Conservation (phyloP, 2,329 filamentous ascomycete genomes). For the Apiospora arundinis region DNA sequence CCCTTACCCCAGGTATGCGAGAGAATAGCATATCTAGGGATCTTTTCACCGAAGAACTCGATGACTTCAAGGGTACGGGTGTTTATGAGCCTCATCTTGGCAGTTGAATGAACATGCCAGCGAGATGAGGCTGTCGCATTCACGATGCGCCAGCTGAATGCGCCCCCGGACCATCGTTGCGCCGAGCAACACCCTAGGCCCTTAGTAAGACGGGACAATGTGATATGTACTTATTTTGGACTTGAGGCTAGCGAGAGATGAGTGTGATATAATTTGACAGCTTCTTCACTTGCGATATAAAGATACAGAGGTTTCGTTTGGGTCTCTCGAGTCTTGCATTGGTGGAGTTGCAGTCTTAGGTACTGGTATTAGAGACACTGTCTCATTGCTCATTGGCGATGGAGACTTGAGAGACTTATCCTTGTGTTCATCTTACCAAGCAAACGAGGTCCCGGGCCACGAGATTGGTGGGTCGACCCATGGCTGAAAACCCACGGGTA, state of each 20-base stretch:
- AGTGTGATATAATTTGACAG: background rate
- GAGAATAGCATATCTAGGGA: slow-evolving; percentile 8
- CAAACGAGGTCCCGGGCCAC: too few relatives aligned
- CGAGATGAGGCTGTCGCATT: background rate
- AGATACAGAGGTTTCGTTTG: too few relatives aligned
- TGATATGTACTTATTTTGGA: background rate
- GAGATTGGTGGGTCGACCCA: too few relatives aligned
- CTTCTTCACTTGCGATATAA: too few relatives aligned
- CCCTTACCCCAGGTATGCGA: slow-evolving; percentile 9
- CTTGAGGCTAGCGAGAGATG: background rate
- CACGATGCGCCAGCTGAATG: background rate
- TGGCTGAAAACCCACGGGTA: too few relatives aligned
- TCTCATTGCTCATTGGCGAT: too few relatives aligned
- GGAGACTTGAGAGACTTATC: too few relatives aligned
- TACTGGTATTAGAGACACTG: too few relatives aligned
- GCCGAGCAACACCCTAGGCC: background rate
- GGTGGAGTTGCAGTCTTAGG: too few relatives aligned
- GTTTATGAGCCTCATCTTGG: background rate
- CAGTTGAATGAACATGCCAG: background rate
- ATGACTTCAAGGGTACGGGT: background rate
- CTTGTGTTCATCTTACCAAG: too few relatives aligned
- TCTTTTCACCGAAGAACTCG: background rate
- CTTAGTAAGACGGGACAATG: background rate
- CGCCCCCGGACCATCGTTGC: background rate
- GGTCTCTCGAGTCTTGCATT: too few relatives aligned